Conservation (phyloP, 768 basidiomycete species). For the Boletus patriciae region DNA sequence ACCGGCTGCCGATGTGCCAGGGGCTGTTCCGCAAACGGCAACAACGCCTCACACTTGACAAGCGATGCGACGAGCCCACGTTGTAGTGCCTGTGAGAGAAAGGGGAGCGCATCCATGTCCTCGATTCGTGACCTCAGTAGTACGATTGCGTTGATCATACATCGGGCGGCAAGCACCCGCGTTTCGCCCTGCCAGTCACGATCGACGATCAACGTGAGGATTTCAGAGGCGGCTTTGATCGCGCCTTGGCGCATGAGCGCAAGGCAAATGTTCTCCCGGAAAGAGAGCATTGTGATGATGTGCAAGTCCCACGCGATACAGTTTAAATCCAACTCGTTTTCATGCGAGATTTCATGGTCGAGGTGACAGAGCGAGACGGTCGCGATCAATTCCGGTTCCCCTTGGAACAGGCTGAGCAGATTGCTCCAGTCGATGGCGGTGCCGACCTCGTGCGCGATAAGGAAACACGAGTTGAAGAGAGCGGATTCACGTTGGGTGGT, state of each 20-base stretch:
- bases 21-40: slow-evolving; percentile 18
- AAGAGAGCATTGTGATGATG: slow-evolving; percentile 22
- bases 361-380: slow-evolving; percentile 26
- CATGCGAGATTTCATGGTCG: slow-evolving; percentile 23
- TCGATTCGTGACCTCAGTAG: slow-evolving; percentile 21
- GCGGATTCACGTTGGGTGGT: slow-evolving; percentile 31
- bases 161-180: slow-evolving; percentile 20
- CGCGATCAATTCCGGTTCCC: slow-evolving; percentile 21
- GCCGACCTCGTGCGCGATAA: slow-evolving; percentile 25
- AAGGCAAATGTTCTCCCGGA: slow-evolving; percentile 17
- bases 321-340: slow-evolving; percentile 16
- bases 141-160: slow-evolving; percentile 20
- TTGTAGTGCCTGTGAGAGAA: slow-evolving; percentile 26
- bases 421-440: slow-evolving; percentile 23
- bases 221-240: slow-evolving; percentile 26
- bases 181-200: slow-evolving; percentile 13
- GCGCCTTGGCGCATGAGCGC: slow-evolving; percentile 24
- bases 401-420: slow-evolving; percentile 23
- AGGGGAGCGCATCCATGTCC: slow-evolving; percentile 28
- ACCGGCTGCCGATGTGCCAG: slow-evolving; percentile 2
- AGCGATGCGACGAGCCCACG: slow-evolving; percentile 22
- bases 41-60: slow-evolving; percentile 24
- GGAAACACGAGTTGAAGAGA: slow-evolving; percentile 28
- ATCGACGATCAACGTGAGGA: slow-evolving; percentile 18
- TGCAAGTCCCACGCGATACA: slow-evolving; percentile 34